These are phyloP conservation scores for Ascochyta clinopodiicola DNA, from an alignment of 2,329 filamentous ascomycete genomes.

Conservation along the genomic window DNA sequence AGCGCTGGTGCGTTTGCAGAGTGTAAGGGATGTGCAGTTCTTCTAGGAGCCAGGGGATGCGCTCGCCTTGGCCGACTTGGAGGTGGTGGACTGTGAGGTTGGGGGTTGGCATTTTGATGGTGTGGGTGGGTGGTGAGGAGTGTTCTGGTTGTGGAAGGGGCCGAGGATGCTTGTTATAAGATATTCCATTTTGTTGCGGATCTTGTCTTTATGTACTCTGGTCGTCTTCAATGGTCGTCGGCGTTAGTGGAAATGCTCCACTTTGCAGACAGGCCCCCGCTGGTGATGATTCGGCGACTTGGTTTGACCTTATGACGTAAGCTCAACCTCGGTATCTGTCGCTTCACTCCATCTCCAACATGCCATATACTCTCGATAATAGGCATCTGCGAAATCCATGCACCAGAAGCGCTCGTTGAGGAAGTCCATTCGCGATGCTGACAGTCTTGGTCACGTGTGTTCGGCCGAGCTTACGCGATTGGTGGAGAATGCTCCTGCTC, in stretches of 20 bases:
- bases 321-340: neutral
- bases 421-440: constrained; percentile 1
- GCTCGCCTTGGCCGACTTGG: constrained; percentile 65
- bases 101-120: constrained; percentile 26
- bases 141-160: neutral
- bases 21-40: constrained; percentile 65
- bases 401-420: neutral
- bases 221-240: constrained; percentile 5
- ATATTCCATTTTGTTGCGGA: neutral
- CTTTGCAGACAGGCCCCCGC: neutral
- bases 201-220: constrained; percentile 3
- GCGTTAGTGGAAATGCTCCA: constrained; percentile 7
- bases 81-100: constrained; percentile 48
- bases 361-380: neutral
- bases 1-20: constrained; percentile 55
- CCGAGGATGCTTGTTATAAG: no score
- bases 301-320: neutral
- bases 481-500: neutral
- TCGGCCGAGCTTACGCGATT: constrained; percentile 7
- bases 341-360: neutral
- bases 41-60: constrained; percentile 69
- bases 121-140: neutral
- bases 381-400: constrained; percentile 2
- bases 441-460: constrained; percentile 10
- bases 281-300: constrained; percentile 7